These are phyloP conservation scores for Naematelia encephala DNA, from an alignment of 768 basidiomycete genomes.

Conservation along the genomic window DNA sequence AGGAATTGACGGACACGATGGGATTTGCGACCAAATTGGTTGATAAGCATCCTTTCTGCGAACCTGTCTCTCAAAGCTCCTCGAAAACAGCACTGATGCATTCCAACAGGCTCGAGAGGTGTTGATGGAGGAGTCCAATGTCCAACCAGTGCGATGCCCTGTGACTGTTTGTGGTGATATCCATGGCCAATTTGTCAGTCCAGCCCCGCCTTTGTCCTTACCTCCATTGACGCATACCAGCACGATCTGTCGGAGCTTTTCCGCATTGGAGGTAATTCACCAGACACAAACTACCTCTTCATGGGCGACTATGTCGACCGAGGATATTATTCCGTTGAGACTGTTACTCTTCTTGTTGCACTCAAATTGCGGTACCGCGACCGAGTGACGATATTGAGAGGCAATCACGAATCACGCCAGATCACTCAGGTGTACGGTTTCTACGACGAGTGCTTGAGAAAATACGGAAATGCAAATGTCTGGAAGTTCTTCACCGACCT, in stretches of 20 bases:
- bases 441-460: slow-evolving; percentile 98
- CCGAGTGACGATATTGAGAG: slow-evolving; percentile 93
- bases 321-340: slow-evolving; percentile 99
- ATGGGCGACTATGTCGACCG: slow-evolving; percentile 99
- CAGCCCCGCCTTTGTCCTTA: slow-evolving; percentile 3
- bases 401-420: slow-evolving; percentile 98
- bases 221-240: slow-evolving; percentile 54
- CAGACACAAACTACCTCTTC: slow-evolving; percentile 99
- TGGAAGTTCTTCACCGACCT: slow-evolving; percentile 99
- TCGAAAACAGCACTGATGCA: slow-evolving; percentile 4
- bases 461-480: slow-evolving; percentile 99
- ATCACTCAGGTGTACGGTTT: slow-evolving; percentile 99
- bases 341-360: slow-evolving; percentile 93
- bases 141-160: slow-evolving; percentile 96
- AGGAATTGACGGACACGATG: background rate
- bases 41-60: background rate
- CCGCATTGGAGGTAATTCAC: slow-evolving; percentile 97
- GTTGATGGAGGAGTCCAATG: slow-evolving; percentile 97
- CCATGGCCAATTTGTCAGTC: slow-evolving; percentile 97
- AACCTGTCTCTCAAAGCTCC: background rate
- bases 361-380: slow-evolving; percentile 97
- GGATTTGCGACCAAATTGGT: background rate
- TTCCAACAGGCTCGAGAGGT: slow-evolving; percentile 83
- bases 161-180: slow-evolving; percentile 99
- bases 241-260: slow-evolving; percentile 99